phyloP scores from a whole-genome alignment of 2,329 filamentous ascomycete species.

The Neofusicoccum parvum region DNA sequence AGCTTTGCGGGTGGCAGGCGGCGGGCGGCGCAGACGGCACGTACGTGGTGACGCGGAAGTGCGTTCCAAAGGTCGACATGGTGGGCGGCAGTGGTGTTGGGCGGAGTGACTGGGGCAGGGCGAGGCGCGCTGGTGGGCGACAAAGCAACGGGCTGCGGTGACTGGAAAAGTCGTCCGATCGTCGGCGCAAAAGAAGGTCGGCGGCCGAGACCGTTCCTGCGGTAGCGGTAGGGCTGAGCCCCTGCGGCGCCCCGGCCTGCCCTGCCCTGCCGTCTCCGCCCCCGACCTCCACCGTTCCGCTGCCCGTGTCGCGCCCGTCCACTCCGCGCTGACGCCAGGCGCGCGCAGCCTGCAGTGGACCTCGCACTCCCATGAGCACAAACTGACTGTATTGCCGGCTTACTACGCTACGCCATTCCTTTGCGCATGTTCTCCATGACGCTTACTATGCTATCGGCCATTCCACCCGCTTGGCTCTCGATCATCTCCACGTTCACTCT shows the following conservation, averaged over 20 bases:
- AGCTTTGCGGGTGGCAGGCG: slow-evolving; percentile 21
- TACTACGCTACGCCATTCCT: neutral
- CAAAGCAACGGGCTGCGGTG: neutral
- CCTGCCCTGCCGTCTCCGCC: neutral
- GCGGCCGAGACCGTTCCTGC: slow-evolving; percentile 8
- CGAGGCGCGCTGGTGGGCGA: neutral
- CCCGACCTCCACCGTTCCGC: neutral
- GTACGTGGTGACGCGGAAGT: slow-evolving; percentile 82
- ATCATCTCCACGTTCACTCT: slow-evolving; percentile 66
- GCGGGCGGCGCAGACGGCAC: slow-evolving; percentile 33
- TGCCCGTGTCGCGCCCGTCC: neutral
- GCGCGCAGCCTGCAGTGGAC: neutral
- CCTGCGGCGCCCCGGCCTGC: neutral
- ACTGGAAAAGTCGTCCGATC: slow-evolving; percentile 19
- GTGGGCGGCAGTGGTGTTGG: neutral
- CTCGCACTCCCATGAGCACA: too few species aligned
- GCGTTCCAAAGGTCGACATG: slow-evolving; percentile 87
- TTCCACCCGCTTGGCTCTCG: slow-evolving; percentile 62
- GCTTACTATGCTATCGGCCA: slow-evolving; percentile 37
- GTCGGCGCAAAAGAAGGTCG: slow-evolving; percentile 8
- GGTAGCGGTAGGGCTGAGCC: slow-evolving; percentile 3
- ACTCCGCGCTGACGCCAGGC: neutral
- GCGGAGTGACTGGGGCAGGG: neutral
- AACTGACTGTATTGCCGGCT: neutral
- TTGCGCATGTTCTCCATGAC: slow-evolving; percentile 18